Base-by-base conservation (phyloP, 2,329 filamentous ascomycete species). In the Beauveria sp. region DNA sequence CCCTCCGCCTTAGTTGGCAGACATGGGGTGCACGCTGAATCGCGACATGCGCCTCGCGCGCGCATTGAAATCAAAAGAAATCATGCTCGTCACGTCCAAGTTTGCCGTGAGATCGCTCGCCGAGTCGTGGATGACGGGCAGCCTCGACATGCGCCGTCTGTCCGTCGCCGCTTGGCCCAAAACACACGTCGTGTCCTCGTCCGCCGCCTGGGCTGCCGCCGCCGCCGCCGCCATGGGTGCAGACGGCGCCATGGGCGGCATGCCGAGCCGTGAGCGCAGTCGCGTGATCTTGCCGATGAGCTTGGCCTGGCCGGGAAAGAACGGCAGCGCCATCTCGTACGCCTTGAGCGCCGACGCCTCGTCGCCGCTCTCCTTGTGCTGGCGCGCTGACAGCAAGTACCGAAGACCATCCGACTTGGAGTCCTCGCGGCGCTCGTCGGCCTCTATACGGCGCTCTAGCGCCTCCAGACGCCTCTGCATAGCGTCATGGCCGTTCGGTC, bases 341-440 rank as follows among this genome's bases (percentile, higher is more conserved):
- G 95, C 93, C 67, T 85, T 86, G 63, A 98, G 76, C 0, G 93
- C 91, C 40, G 85, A 89, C 3, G 78, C 79, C 57, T 96, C 87
- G 67, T 97, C 90, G 2, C 91, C 91, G 4, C 86, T 83, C 58
- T 91, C 90, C 70, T 93, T 92, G 70, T 96, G 90, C 72, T 97
- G 92, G 66, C 95, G 90, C 1, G 91, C 93, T 81, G 95, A 91
- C n/a, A 97, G 80, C 40, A 98, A 76, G 68, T 89, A 91, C 12
- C 91, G 89, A 31, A 98, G 75, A 0, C 93, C 95, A 65, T 96
- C 91, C 0, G 90, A 88, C 59, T 89, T 86, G 28, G 82, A 79
- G 68, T 96, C 91, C 43, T 93, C 90, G 51, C 72, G 70, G 63
- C 76, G 78, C 49, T 80, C 83, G 22, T 84, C 84, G 62, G 71